Conservation (phyloP, 345 rosid species). For the Pistacia vera region DNA sequence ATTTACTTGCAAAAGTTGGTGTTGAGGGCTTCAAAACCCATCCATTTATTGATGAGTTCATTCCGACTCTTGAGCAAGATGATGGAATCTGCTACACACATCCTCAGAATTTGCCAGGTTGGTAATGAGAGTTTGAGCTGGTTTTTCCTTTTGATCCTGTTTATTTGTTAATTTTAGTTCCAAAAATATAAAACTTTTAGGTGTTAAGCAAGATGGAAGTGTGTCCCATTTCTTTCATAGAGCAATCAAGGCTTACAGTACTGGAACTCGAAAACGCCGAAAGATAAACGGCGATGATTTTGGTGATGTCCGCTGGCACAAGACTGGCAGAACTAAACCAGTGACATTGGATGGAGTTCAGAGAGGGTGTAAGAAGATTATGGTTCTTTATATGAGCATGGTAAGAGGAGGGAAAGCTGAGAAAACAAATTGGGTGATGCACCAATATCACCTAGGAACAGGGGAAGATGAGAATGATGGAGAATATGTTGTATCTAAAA, state of each 20-base stretch:
- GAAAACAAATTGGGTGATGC: slow-evolving; percentile 98
- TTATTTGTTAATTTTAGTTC: slow-evolving; percentile 8
- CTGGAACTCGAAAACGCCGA: slow-evolving; percentile 92
- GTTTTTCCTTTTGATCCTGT: background rate
- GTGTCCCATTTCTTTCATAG: slow-evolving; percentile 81
- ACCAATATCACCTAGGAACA: slow-evolving; percentile 94
- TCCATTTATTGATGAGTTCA: slow-evolving; percentile 81
- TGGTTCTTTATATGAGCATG: slow-evolving; percentile 68
- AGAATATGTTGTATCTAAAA: slow-evolving; percentile 81
- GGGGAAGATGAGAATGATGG: slow-evolving; percentile 89
- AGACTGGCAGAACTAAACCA: slow-evolving; percentile 90
- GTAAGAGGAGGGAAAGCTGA: slow-evolving; percentile 70
- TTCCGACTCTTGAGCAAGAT: slow-evolving; percentile 75
- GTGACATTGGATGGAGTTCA: slow-evolving; percentile 76
- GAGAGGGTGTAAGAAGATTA: slow-evolving; percentile 86
- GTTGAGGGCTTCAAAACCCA: slow-evolving; percentile 50
- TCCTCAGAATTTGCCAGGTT: slow-evolving; percentile 94
- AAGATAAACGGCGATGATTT: slow-evolving; percentile 77
- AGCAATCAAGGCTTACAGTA: slow-evolving; percentile 86
- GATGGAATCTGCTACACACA: slow-evolving; percentile 99
- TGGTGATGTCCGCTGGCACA: slow-evolving; percentile 98
- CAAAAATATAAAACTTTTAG: slow-evolving; percentile 30
- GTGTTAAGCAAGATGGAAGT: slow-evolving; percentile 81
- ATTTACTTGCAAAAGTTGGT: slow-evolving; percentile 74
- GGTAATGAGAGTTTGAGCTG: slow-evolving; percentile 14